Evolutionary conservation across 768 basidiomycete species (phyloP).

Genomic region (Leccinum uliginosum): DNA sequence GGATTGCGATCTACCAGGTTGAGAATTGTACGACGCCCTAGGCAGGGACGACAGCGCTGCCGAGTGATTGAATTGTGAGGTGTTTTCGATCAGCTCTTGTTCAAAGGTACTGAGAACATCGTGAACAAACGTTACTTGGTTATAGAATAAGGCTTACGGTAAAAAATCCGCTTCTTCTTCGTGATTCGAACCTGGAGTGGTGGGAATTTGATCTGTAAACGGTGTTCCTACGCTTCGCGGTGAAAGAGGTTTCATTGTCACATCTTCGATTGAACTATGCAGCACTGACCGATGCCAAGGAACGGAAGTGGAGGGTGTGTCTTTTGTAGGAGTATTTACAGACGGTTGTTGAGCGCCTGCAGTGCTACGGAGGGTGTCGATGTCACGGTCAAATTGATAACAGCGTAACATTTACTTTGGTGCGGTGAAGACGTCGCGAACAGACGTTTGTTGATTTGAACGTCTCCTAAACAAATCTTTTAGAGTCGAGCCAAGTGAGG

Average conservation of each 20-base stretch:
- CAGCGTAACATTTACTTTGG: constrained; percentile 2
- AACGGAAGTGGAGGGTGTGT: neutral
- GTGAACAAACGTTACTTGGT: neutral
- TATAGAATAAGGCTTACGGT: constrained; percentile 11
- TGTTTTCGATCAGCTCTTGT: constrained; percentile 3
- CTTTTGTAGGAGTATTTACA: neutral
- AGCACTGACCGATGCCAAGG: constrained; percentile 10
- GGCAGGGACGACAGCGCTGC: neutral
- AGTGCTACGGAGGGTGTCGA: constrained; percentile 1
- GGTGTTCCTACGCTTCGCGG: constrained; percentile 4
- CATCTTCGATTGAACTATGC: neutral
- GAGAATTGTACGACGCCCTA: constrained; percentile 19
- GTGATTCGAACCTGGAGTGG: neutral
- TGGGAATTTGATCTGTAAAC: neutral
- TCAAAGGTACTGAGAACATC: constrained; percentile 12
- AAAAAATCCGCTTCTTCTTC: constrained; percentile 16
- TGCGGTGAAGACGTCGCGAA: constrained; percentile 6
- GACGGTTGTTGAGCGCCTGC: neutral
- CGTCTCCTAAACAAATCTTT: constrained; percentile 6
- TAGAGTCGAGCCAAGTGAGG: neutral
- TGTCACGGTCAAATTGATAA: neutral
- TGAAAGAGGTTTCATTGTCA: constrained; percentile 1
- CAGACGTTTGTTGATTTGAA: neutral
- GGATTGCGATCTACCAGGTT: constrained; percentile 2
- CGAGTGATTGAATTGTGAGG: neutral